Percentiles rank a stretch among this genome's conserved stretches.
These are phyloP conservation scores for Lasiosphaeria miniovina DNA, from an alignment of 495 filamentous ascomycete species.

Conservation along the genomic window DNA sequence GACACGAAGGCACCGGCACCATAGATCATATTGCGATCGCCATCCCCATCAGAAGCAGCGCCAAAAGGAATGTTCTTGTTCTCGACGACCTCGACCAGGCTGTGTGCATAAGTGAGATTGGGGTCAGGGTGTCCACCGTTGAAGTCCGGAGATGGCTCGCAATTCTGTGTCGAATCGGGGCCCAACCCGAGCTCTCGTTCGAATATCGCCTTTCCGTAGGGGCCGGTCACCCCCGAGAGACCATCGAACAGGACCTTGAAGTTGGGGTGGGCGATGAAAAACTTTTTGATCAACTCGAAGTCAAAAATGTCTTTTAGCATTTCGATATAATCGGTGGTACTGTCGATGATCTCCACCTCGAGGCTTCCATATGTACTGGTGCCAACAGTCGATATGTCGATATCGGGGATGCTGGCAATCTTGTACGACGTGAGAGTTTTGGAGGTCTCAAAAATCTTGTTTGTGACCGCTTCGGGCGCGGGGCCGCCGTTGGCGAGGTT, in stretches of 20 bases:
- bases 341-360: constrained; percentile 93
- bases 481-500: constrained; percentile 94
- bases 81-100: constrained; percentile 89
- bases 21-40: constrained; percentile 99
- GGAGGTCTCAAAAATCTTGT: constrained; percentile 91
- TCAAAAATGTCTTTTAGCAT: constrained; percentile 99
- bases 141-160: constrained; percentile 87
- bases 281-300: constrained; percentile 89
- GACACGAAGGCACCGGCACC: constrained; percentile 95
- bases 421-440: constrained; percentile 91
- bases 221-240: constrained; percentile 90
- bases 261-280: constrained; percentile 77
- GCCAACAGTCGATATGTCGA: constrained; percentile 82
- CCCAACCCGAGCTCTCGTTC: constrained; percentile 83
- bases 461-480: constrained; percentile 90
- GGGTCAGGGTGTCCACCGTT: constrained; percentile 96
- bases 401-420: constrained; percentile 76
- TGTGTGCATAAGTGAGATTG: constrained; percentile 97
- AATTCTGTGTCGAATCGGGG: constrained; percentile 83
- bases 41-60: constrained; percentile 93
- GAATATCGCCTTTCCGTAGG: constrained; percentile 93
- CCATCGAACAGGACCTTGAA: constrained; percentile 98
- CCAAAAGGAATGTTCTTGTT: constrained; percentile 91
- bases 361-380: constrained; percentile 76
- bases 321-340: constrained; percentile 82